phyloP scores from a whole-genome alignment of 208 protist species.

The Trichomonas vaginalis region DNA sequence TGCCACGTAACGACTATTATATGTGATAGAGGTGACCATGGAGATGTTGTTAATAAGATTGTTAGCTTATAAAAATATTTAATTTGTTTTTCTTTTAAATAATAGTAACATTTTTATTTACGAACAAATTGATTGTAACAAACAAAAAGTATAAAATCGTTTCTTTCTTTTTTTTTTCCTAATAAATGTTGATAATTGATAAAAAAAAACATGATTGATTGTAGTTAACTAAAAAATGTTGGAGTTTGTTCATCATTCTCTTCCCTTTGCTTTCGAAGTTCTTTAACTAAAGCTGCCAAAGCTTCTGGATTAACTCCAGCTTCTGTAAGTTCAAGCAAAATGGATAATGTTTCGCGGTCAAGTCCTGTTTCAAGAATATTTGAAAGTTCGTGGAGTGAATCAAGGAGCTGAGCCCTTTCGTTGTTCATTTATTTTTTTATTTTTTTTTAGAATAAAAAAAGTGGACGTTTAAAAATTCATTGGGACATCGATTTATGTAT shows the following conservation, averaged over 20 bases:
- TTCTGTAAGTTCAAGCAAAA: constrained; percentile 38
- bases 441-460: too few species aligned
- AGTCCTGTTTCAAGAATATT: constrained; percentile 41
- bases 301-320: constrained; percentile 43
- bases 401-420: neutral
- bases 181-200: too few species aligned
- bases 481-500: too few species aligned
- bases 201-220: too few species aligned
- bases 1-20: neutral
- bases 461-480: neutral
- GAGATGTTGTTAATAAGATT: neutral
- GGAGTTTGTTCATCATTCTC: neutral
- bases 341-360: constrained; percentile 29
- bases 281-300: constrained; percentile 36
- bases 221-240: neutral
- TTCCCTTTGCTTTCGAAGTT: constrained; percentile 25
- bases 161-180: too few species aligned
- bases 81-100: too few species aligned
- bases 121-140: too few species aligned
- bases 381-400: constrained; percentile 37
- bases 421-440: neutral
- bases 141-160: too few species aligned
- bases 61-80: neutral
- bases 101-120: too few species aligned
- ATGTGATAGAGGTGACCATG: neutral